Evolutionary conservation across 208 protist species (phyloP), one percentile per base, ranked within the genome.

Genomic region (Trypanosoma mega): DNA sequence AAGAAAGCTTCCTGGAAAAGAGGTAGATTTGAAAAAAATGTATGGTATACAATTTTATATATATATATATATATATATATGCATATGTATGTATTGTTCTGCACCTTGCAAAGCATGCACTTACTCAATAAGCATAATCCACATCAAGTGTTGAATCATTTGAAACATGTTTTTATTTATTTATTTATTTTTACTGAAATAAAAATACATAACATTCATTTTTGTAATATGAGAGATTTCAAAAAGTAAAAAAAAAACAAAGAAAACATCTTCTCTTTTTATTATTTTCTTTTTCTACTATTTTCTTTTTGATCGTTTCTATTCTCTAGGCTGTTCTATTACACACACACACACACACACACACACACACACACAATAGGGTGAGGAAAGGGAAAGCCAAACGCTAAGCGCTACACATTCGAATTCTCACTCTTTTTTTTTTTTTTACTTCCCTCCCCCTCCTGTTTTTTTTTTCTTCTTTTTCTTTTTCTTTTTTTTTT

Each of bases 401-500:
- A n/a, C n/a, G n/a, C n/a, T n/a, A n/a, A n/a, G n/a, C n/a, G n/a
- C n/a, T n/a, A n/a, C n/a, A n/a, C n/a, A n/a, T n/a, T n/a, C n/a
- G n/a, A n/a, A n/a, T n/a, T n/a, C n/a, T n/a, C n/a, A n/a, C n/a
- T n/a, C n/a, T n/a, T n/a, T n/a, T n/a, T n/a, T n/a, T n/a, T n/a
- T n/a, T n/a, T n/a, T n/a, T n/a, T n/a, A n/a, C n/a, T n/a, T n/a
- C 16, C 16, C 14, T 16, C 47, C 2, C 34, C 58, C 14, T 21
- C 9, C 58, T 12, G 39, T 57, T 37, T 37, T 31, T 8, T 11
- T 70, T 31, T 34, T 36, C 46, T 45, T 64, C 36, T 59, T 54
- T 59, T 72, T 56, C 51, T 46, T 31, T 69, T 55, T 69, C 39
- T 59, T 61, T 51, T 44, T 55, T 23, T 63, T 51, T 49, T 63